Evolutionary conservation across 768 basidiomycete genomes (phyloP).

Genomic region (Nidularia sp.): DNA sequence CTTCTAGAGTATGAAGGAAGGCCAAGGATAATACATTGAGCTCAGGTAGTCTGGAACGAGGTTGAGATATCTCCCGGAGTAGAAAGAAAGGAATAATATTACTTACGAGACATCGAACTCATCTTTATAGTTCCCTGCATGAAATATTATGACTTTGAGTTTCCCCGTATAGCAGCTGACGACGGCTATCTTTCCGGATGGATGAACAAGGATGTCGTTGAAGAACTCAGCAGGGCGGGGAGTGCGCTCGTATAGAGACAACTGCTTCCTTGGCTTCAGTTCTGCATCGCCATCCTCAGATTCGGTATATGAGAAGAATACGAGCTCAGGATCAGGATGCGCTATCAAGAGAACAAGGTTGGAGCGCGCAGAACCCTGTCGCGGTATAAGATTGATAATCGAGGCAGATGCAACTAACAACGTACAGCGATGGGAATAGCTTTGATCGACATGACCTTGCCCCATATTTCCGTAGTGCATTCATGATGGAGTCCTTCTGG

Average conservation of each 20-base stretch:
- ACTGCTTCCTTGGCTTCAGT: conserved; percentile 36
- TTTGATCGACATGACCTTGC: conserved; percentile 54
- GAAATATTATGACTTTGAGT: conserved; percentile 58
- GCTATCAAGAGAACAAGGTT: conserved; percentile 68
- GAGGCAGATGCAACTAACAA: conserved; percentile 1
- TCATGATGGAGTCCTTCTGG: conserved; percentile 58
- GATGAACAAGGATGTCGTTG: conserved; percentile 64
- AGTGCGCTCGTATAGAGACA: conserved; percentile 53
- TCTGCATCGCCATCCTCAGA: conserved; percentile 24
- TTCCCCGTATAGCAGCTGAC: conserved; percentile 68
- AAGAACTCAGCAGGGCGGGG: conserved; percentile 69
- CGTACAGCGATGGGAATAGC: conserved; percentile 52
- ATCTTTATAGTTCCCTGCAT: conserved; percentile 46
- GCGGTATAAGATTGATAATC: background rate
- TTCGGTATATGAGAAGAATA: conserved; percentile 54
- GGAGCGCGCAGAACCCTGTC: conserved; percentile 29
- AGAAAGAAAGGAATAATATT: background rate
- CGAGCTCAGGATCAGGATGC: conserved; percentile 71
- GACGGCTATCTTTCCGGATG: conserved; percentile 54
- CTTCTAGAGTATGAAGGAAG: conserved; percentile 47
- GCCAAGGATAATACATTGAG: conserved; percentile 64
- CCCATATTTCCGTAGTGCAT: conserved; percentile 65
- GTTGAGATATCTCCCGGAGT: no score
- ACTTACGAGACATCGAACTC: conserved; percentile 68
- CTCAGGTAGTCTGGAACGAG: conserved; percentile 48